Evolutionary conservation across 129 eudicot genomes (phyloP).

Genomic region (Artemisia argyi): DNA sequence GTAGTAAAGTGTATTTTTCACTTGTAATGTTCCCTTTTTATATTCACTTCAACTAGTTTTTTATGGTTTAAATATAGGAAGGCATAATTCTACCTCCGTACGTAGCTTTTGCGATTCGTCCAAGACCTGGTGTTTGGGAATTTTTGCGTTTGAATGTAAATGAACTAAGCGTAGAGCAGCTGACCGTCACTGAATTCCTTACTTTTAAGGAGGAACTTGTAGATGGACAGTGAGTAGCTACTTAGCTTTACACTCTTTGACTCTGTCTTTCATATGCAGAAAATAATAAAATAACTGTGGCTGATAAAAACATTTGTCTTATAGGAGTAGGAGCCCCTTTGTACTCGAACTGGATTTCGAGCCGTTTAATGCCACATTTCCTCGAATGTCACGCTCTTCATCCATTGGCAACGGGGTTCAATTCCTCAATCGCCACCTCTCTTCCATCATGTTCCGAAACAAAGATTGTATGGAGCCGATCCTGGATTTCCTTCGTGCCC

Average conservation of each 20-base stretch:
- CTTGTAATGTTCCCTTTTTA: background rate
- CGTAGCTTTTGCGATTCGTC: constrained; percentile 90
- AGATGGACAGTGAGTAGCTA: constrained; percentile 56
- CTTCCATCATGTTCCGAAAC: constrained; percentile 92
- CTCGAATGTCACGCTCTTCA: constrained; percentile 90
- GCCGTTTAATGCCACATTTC: constrained; percentile 91
- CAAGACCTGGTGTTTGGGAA: constrained; percentile 99
- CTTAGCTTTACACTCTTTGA: background rate
- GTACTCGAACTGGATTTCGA: constrained; percentile 89
- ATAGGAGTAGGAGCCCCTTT: constrained; percentile 48
- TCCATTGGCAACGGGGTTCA: constrained; percentile 98
- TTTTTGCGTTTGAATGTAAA: constrained; percentile 81
- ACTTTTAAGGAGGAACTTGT: constrained; percentile 85
- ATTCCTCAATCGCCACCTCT: constrained; percentile 95
- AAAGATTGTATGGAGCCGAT: constrained; percentile 91
- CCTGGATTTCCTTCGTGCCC: constrained; percentile 82
- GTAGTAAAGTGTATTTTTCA: too few species aligned
- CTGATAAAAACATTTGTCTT: background rate
- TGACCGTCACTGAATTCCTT: constrained; percentile 75
- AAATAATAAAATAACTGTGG: too few species aligned
- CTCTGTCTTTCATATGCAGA: background rate
- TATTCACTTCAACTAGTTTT: background rate
- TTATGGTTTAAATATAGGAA: constrained; percentile 52
- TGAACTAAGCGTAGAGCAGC: constrained; percentile 85
- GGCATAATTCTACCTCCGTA: constrained; percentile 94